Evolutionary conservation across 345 rosid genomes (phyloP).

Genomic region (Murraya koenigii): DNA sequence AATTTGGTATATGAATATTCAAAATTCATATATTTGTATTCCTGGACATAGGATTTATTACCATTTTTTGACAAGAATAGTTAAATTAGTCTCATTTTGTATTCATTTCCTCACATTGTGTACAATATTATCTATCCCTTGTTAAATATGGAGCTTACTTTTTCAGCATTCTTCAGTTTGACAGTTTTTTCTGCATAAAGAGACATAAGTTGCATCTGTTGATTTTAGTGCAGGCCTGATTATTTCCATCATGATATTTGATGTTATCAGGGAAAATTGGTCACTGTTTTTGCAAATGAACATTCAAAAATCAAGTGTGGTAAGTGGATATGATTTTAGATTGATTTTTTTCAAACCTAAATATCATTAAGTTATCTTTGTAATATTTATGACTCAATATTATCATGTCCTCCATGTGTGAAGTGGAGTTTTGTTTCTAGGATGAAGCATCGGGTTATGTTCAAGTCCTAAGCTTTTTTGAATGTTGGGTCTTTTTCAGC

Average conservation of each 20-base stretch:
- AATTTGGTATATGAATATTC: neutral
- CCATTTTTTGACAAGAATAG: neutral
- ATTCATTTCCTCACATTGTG: too few species aligned
- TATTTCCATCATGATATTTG: slow-evolving; percentile 5
- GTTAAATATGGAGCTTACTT: too few species aligned
- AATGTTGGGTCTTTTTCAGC: neutral
- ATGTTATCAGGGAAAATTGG: slow-evolving; percentile 73
- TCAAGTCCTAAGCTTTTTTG: neutral
- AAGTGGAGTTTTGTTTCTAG: too few species aligned
- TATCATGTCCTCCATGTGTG: neutral
- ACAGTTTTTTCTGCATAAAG: too few species aligned
- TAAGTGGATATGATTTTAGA: slow-evolving; percentile 36
- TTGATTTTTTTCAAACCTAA: slow-evolving; percentile 1
- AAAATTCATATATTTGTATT: neutral
- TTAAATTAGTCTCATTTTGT: too few species aligned
- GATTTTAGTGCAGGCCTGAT: slow-evolving; percentile 8
- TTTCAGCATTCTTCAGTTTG: neutral
- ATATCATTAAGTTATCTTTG: neutral
- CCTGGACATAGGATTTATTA: neutral
- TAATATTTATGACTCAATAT: neutral
- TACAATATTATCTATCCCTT: neutral
- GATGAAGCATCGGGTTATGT: neutral
- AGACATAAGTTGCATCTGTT: neutral
- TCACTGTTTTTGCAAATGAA: slow-evolving; percentile 78
- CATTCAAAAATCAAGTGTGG: slow-evolving; percentile 92